Conservation (phyloP, 2,329 filamentous ascomycete genomes). For the Lecanoromycetidae sp. region DNA sequence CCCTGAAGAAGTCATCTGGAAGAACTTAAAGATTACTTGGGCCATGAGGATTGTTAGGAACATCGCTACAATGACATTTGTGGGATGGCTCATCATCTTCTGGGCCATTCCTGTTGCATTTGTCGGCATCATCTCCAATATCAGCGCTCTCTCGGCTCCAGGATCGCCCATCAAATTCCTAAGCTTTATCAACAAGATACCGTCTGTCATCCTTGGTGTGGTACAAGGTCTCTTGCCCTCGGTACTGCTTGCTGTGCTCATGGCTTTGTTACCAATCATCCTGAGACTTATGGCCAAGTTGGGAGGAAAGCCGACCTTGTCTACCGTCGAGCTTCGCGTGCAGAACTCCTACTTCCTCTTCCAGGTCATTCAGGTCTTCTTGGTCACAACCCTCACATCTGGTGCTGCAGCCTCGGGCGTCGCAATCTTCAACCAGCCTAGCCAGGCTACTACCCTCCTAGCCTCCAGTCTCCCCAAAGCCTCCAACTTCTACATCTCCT, state of each 20-base stretch:
- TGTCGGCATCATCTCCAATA: slow-evolving; percentile 77
- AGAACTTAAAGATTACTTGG: slow-evolving; percentile 70
- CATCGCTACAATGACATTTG: slow-evolving; percentile 56
- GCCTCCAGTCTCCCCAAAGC: slow-evolving; percentile 65
- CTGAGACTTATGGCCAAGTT: slow-evolving; percentile 70
- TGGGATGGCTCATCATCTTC: slow-evolving; percentile 71
- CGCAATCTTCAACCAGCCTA: slow-evolving; percentile 52
- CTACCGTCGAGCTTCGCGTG: slow-evolving; percentile 73
- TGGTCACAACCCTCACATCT: slow-evolving; percentile 72
- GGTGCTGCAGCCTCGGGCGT: slow-evolving; percentile 60
- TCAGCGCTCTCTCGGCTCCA: slow-evolving; percentile 37
- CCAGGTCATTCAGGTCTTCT: slow-evolving; percentile 82
- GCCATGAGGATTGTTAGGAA: slow-evolving; percentile 69
- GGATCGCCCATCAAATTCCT: slow-evolving; percentile 29
- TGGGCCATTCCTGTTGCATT: slow-evolving; percentile 68
- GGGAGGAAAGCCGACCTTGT: slow-evolving; percentile 66
- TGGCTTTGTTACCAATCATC: slow-evolving; percentile 73
- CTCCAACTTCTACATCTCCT: slow-evolving; percentile 90
- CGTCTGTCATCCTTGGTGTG: slow-evolving; percentile 60
- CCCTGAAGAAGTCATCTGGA: slow-evolving; percentile 79
- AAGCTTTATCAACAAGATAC: slow-evolving; percentile 60
- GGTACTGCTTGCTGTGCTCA: slow-evolving; percentile 66
- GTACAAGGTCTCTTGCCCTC: slow-evolving; percentile 75
- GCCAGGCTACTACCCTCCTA: slow-evolving; percentile 50
- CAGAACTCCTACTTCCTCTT: slow-evolving; percentile 88